These are phyloP conservation scores for Scutellaria galericulata DNA, from an alignment of 257 asterid genomes.

Conservation along the genomic window DNA sequence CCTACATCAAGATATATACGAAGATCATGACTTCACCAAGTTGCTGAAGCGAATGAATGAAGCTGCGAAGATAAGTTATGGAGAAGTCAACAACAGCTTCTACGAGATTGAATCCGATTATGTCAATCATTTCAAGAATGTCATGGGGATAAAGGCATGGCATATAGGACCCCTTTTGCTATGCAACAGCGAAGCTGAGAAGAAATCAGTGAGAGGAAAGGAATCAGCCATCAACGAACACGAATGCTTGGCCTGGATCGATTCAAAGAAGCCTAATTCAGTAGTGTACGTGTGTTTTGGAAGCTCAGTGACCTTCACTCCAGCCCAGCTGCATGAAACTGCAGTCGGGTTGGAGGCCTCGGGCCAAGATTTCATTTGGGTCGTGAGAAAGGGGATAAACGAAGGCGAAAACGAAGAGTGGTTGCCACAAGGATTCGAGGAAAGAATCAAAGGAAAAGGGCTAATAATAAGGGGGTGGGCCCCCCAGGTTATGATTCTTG, in stretches of 20 bases:
- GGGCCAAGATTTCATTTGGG: constrained; percentile 71
- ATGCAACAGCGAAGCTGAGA: constrained; percentile 29
- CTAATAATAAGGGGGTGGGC: constrained; percentile 78
- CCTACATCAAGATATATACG: neutral
- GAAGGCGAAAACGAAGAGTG: constrained; percentile 42
- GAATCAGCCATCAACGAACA: constrained; percentile 51
- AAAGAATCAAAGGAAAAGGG: constrained; percentile 53
- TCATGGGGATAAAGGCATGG: constrained; percentile 48
- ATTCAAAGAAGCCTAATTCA: constrained; percentile 51
- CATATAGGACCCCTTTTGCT: constrained; percentile 57
- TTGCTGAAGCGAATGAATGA: constrained; percentile 34
- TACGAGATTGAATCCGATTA: constrained; percentile 55
- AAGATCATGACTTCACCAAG: neutral
- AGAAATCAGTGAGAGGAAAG: constrained; percentile 44
- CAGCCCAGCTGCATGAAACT: constrained; percentile 62
- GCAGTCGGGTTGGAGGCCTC: constrained; percentile 72
- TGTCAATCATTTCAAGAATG: constrained; percentile 42
- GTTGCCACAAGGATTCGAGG: constrained; percentile 64
- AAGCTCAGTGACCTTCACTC: constrained; percentile 46
- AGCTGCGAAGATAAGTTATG: constrained; percentile 40
- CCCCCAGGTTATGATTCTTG: constrained; percentile 53
- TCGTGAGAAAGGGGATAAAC: constrained; percentile 42
- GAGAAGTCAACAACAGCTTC: constrained; percentile 61
- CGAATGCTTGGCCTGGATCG: constrained; percentile 66
- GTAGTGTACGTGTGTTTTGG: constrained; percentile 69